Percentiles rank a stretch among this genome's conserved stretches.
These are phyloP conservation scores for Asterella californica DNA, from an alignment of 225 moss, liverwort and hornwort genomes.

Conservation along the genomic window DNA sequence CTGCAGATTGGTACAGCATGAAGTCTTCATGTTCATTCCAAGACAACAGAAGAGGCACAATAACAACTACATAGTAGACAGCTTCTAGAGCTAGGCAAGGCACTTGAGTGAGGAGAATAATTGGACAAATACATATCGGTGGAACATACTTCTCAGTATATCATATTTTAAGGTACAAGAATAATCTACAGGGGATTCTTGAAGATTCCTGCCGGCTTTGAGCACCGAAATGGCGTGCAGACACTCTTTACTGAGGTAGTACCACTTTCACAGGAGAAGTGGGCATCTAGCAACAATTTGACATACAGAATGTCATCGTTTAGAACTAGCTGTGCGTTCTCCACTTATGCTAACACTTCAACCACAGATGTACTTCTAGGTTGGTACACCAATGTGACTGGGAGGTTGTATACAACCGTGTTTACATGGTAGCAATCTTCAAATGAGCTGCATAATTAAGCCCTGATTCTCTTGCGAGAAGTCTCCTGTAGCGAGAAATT, in stretches of 20 bases:
- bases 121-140: no score
- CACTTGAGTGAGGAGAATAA: no score
- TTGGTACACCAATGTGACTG: neutral
- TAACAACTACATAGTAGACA: no score
- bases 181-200: no score
- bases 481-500: neutral
- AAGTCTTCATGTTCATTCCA: no score
- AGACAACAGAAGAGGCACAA: no score
- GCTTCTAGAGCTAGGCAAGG: no score
- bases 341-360: neutral
- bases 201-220: no score
- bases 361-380: neutral
- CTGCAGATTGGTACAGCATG: no score
- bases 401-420: neutral
- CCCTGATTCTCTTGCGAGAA: neutral
- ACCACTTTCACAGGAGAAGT: neutral
- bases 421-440: neutral
- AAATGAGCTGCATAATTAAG: neutral
- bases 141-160: no score
- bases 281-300: neutral
- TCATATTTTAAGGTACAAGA: no score
- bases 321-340: neutral
- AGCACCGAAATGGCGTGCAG: neutral
- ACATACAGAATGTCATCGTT: neutral
- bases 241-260: neutral